phyloP scores from a whole-genome alignment of 345 rosid genomes.

The Nephelium lappaceum region DNA sequence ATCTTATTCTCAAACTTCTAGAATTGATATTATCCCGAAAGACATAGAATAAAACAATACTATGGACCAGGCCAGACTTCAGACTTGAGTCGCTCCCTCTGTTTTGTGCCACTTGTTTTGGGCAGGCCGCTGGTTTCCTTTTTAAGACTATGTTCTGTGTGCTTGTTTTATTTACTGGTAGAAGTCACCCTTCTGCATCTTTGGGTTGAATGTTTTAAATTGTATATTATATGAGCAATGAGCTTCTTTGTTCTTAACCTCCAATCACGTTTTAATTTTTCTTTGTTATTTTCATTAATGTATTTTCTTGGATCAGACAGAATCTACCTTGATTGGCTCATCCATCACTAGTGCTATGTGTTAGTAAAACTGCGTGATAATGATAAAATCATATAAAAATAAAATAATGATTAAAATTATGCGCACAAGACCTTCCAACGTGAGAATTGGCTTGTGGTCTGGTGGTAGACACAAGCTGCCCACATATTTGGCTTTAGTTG shows the following conservation, averaged over 20 bases:
- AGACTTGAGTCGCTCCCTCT: not conserved
- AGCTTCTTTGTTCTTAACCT: not conserved
- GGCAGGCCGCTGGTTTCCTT: conserved; percentile 32
- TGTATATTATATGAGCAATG: not conserved
- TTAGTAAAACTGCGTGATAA: too few relatives aligned
- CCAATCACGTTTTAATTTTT: not conserved
- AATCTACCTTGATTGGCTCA: conserved; percentile 16
- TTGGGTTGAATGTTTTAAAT: not conserved
- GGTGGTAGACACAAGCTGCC: too few relatives aligned
- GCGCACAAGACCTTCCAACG: too few relatives aligned
- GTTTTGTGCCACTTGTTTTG: conserved; percentile 36
- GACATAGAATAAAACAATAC: too few relatives aligned
- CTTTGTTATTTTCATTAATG: not conserved
- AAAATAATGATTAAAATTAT: too few relatives aligned
- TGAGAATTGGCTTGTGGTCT: too few relatives aligned
- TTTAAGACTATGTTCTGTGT: not conserved
- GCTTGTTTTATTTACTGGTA: not conserved
- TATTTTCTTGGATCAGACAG: conserved; percentile 16
- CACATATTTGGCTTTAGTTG: too few relatives aligned
- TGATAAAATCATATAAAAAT: too few relatives aligned
- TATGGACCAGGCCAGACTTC: too few relatives aligned
- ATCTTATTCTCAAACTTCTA: too few relatives aligned
- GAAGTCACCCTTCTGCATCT: not conserved
- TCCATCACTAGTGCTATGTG: not conserved
- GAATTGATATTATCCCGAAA: too few relatives aligned